Evolutionary conservation across 2,329 filamentous ascomycete species (phyloP).

Genomic region (Tolypocladium cylindrosporum): DNA sequence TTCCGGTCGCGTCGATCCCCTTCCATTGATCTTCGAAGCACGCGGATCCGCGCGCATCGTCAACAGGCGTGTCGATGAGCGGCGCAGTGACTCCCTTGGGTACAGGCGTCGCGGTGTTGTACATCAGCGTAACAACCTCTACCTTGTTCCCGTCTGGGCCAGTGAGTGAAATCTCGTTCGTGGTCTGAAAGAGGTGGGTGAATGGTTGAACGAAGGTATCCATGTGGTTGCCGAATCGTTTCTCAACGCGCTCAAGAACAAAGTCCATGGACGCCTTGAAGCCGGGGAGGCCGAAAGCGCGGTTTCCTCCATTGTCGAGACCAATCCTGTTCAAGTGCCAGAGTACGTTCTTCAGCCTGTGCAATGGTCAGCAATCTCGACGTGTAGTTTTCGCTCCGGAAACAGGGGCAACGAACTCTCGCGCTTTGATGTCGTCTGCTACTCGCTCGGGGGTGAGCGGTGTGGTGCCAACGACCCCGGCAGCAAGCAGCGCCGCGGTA

Average conservation of each 20-base stretch:
- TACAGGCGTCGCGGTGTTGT: conserved; percentile 34
- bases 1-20: conserved; percentile 28
- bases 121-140: conserved; percentile 31
- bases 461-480: conserved; percentile 6
- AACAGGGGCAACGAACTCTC: conserved; percentile 18
- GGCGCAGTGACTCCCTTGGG: conserved; percentile 22
- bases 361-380: not conserved
- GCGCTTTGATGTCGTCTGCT: conserved; percentile 27
- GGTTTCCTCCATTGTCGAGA: conserved; percentile 44
- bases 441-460: conserved; percentile 27
- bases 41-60: conserved; percentile 23
- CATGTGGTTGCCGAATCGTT: conserved; percentile 28
- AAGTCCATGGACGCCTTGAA: conserved; percentile 50
- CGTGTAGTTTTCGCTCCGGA: not conserved
- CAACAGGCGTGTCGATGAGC: conserved; percentile 24
- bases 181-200: conserved; percentile 33
- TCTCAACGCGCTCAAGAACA: conserved; percentile 34
- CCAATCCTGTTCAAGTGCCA: conserved; percentile 44
- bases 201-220: conserved; percentile 36
- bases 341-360: conserved; percentile 43
- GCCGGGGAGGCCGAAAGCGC: conserved; percentile 49
- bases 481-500: not conserved
- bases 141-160: conserved; percentile 36
- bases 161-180: conserved; percentile 29
- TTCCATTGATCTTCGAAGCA: conserved; percentile 32